Evolutionary conservation across 306 rosid genomes (phyloP).

Genomic region (Glycine soja): DNA sequence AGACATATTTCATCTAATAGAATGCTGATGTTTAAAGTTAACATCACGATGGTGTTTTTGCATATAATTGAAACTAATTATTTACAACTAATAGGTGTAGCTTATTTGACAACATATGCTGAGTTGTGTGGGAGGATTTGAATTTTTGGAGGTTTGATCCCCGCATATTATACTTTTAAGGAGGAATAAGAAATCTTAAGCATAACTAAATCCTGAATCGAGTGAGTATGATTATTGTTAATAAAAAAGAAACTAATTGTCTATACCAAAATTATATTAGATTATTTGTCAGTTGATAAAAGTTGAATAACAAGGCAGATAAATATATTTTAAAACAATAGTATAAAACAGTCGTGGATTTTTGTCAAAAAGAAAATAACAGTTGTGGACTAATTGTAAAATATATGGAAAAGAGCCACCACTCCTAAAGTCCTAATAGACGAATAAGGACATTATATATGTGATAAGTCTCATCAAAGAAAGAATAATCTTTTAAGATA

Average conservation of each 20-base stretch:
- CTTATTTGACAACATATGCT: too few relatives aligned
- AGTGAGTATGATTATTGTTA: too few relatives aligned
- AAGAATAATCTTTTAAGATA: neutral
- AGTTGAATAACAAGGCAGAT: neutral
- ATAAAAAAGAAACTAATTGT: neutral
- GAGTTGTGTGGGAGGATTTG: too few relatives aligned
- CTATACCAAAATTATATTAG: neutral
- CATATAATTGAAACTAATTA: neutral
- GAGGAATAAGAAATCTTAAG: too few relatives aligned
- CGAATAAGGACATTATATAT: neutral
- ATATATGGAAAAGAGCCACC: neutral
- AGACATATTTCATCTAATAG: neutral
- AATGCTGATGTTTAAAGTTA: neutral
- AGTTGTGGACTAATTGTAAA: neutral
- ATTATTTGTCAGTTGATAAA: neutral
- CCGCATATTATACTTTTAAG: too few relatives aligned
- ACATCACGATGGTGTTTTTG: neutral
- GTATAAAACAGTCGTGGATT: neutral
- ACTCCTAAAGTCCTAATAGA: too few relatives aligned
- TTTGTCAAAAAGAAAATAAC: too few relatives aligned
- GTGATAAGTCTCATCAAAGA: neutral
- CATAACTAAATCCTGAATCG: too few relatives aligned
- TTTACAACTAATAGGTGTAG: too few relatives aligned
- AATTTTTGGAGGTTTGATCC: too few relatives aligned
- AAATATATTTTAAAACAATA: neutral